Evolutionary conservation across 2,329 filamentous ascomycete genomes (phyloP), one percentile per base, ranked within the genome.

Genomic region (Hymenoscyphus fructigenus): DNA sequence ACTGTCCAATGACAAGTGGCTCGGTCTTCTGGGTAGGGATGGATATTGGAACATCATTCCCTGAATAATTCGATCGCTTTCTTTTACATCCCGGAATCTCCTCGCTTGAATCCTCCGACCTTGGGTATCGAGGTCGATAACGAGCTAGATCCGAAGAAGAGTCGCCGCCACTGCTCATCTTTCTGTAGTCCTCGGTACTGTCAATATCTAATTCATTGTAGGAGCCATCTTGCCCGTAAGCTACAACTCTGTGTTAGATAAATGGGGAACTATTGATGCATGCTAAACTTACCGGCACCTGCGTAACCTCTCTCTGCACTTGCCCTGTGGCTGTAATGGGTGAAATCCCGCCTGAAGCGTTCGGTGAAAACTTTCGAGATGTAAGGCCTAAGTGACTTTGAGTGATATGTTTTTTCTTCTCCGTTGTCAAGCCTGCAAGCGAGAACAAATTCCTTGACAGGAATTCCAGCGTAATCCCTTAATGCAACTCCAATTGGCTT

Each of bases 1-100:
- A 74, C 65, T 89, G 82, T 23, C 83, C 81, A 57, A 90, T 83
- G 50, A 77, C 79, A 55, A 90, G 55, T n/a, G 68, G 68, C 50
- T 75, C 72, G 17, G 65, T 71, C 61, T 72, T 73, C 15, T 66
- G 66, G 2, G 67, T 58, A 5, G 67, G 56, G 2, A 71, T 64
- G 1, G 70, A 63, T 14, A 63, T 65, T 2, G 64, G 59, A 12
- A 70, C 66, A 41, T 73, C 70, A 60, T 65, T 65, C 9, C 66
- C 60, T n/a, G 53, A 47, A 34, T 66, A 66, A 50, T 64, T 66
- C 41, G 66, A 63, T 50, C 72, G 62, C 57, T 70, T 73, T 41
- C 68, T 68, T 50, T 72, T 72, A 10, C 67, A 60, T 2, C 57
- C 59, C 57, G 20, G 44, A 61, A 7, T 66, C 53, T 71, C 69